Evolutionary conservation across 148 eudicot species (phyloP), one percentile per base, ranked within the genome.

Genomic region (Agrostemma githago): DNA sequence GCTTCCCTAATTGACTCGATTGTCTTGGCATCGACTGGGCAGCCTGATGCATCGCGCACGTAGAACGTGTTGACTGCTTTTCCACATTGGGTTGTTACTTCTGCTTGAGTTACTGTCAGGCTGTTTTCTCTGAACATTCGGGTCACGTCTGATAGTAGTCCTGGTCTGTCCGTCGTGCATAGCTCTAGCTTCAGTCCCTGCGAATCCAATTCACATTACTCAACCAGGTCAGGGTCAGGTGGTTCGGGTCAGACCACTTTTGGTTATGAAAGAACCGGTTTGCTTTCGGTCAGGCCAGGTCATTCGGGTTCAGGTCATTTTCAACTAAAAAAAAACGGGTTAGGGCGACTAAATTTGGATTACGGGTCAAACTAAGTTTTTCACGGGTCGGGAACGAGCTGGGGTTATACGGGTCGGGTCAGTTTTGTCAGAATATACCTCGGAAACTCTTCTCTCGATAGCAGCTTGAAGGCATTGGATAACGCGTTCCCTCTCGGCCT

Each of bases 401-500:
- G 34, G 34, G 34, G 34, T 26, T 26, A 26, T 26, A 26, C 34
- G 34, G 34, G 34, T 26, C 34, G 34, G 34, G 1, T 26, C 34
- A 26, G 1, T 26, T 26, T 26, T 26, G 34, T 26, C 1, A 59
- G 39, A 39, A 11, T 34, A 78, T 86, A 94, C 98, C 91, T 94
- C 97, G 42, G 97, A 94, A 67, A 89, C 97, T 77, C 98, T 85
- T 79, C 98, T 85, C 79, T 86, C 82, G 4, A 94, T 91, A 1
- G 98, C 97, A 15, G 97, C 97, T 87, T 92, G 92, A 71, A 94
- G 96, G 82, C 97, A 91, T 8, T 94, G 96, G 70, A 89, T 85
- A 64, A 94, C 83, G 73, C 97, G 83, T 82, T 91, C 84, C 72
- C 98, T 85, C 85, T 94, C 98, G 37, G 97, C 97, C 67, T 89